Evolutionary conservation across 257 asterid genomes (phyloP).

Genomic region (Fraxinus anomala): DNA sequence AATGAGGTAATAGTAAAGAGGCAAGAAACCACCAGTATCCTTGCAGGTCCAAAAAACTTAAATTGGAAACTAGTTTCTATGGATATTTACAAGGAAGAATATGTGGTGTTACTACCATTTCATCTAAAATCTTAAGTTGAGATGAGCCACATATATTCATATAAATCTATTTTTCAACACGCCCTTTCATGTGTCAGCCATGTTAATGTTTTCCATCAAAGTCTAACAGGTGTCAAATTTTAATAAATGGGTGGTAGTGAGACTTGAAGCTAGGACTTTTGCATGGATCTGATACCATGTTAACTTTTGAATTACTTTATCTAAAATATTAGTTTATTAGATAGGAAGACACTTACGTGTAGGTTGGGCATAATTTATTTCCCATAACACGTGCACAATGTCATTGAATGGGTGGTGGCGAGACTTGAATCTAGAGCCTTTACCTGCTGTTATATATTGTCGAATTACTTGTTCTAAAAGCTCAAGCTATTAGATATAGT

Average conservation of each 20-base stretch:
- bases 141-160: not conserved
- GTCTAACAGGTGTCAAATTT: not conserved
- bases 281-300: not conserved
- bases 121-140: not conserved
- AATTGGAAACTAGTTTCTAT: not conserved
- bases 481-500: not conserved
- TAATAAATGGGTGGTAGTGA: not conserved
- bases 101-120: not conserved
- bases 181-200: not conserved
- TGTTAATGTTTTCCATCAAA: not conserved
- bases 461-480: not conserved
- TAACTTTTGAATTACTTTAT: not conserved
- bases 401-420: not conserved
- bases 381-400: not conserved
- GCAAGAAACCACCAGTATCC: not conserved
- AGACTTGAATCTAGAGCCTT: not conserved
- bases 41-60: not conserved
- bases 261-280: not conserved
- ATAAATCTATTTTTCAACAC: not conserved
- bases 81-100: not conserved
- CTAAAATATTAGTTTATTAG: not conserved
- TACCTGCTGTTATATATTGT: not conserved
- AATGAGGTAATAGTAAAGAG: not conserved
- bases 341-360: not conserved
- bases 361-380: not conserved